Percentiles rank a stretch among this genome's conserved stretches.
phyloP scores from a whole-genome alignment of 1,139 yeast species.

The Geotrichum reessii region DNA sequence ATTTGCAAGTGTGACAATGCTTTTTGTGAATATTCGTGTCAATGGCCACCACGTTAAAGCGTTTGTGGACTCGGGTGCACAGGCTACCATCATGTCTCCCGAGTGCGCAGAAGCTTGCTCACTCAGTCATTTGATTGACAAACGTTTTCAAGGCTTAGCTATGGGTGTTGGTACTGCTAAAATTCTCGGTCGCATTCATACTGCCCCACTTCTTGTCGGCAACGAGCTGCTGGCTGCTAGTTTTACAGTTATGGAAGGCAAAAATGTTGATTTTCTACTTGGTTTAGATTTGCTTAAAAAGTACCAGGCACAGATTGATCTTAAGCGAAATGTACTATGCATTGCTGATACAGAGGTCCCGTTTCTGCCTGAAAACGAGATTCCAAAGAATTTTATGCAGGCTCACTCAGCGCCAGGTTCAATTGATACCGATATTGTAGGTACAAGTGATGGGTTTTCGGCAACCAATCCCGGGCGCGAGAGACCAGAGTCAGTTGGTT shows the following conservation, averaged over 20 bases:
- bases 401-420: constrained; percentile 8
- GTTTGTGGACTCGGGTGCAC: constrained; percentile 96
- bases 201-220: constrained; percentile 80
- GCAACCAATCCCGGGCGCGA: background rate
- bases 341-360: constrained; percentile 68
- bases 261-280: constrained; percentile 40
- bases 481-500: background rate
- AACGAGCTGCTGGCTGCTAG: constrained; percentile 66
- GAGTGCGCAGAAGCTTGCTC: constrained; percentile 69
- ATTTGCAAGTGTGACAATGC: constrained; percentile 76
- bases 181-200: constrained; percentile 79
- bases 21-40: constrained; percentile 69
- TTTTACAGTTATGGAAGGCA: constrained; percentile 72
- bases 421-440: background rate
- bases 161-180: constrained; percentile 83
- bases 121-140: constrained; percentile 69
- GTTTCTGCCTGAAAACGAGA: constrained; percentile 69
- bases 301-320: constrained; percentile 77
- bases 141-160: constrained; percentile 74
- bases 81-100: constrained; percentile 76
- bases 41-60: constrained; percentile 82
- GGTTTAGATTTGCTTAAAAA: constrained; percentile 82
- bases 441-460: background rate
- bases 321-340: constrained; percentile 57
- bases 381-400: constrained; percentile 41